A percentile compares a stretch with the other conserved stretches of the same genome.
Conservation (phyloP, 257 asterid genomes). For the Nicotiana tomentosiformis region DNA sequence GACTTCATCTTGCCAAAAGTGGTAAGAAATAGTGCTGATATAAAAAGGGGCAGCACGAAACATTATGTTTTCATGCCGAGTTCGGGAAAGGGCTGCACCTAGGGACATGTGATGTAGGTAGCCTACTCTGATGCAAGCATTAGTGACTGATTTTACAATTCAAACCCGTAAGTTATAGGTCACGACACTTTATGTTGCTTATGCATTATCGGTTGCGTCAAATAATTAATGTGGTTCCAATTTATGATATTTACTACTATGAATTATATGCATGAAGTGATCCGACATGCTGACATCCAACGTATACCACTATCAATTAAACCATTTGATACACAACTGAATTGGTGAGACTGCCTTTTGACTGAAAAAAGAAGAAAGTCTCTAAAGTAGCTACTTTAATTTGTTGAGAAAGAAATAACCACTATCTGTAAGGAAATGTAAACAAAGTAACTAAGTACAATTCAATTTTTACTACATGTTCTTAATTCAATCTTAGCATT, state of each 20-base stretch:
- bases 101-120: too few species aligned
- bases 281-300: background rate
- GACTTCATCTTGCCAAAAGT: background rate
- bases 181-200: too few species aligned
- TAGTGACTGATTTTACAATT: too few species aligned
- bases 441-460: background rate
- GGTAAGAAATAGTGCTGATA: background rate
- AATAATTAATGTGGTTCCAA: background rate
- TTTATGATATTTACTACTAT: background rate
- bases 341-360: background rate
- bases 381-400: background rate
- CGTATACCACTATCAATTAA: background rate
- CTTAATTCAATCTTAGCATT: background rate
- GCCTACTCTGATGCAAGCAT: too few species aligned
- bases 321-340: background rate
- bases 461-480: background rate
- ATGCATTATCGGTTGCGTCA: too few species aligned
- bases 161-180: too few species aligned
- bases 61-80: too few species aligned
- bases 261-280: background rate
- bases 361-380: background rate
- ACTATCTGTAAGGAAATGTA: background rate
- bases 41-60: too few species aligned
- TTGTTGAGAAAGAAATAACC: background rate
- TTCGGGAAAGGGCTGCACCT: too few species aligned